Base-by-base conservation (phyloP, 768 basidiomycete genomes). In the Paxillus involutus region DNA sequence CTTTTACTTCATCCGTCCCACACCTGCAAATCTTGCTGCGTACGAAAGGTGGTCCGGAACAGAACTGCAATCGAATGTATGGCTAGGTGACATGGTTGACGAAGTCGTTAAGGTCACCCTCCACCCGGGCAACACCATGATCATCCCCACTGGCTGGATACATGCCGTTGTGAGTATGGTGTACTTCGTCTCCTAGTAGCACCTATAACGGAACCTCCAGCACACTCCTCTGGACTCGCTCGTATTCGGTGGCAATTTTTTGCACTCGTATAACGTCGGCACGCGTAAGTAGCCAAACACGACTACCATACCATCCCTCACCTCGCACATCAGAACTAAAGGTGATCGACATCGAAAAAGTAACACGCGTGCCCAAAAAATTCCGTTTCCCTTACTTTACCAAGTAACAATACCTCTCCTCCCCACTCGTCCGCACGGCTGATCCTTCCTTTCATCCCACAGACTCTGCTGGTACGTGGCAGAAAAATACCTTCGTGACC, bases 111-210 rank as follows among this genome's bases (percentile, higher is more conserved):
- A 89, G 67, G 86, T 95, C 10, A 85, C 88, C 57, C 71, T 95
- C 52, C 72, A 75, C 19, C 76, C 80, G 24, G 92, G 91, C 8
- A 91, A 93, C 60, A 94, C 91, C 4, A 90, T 94, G 88, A 91
- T 95, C 45, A 95, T 97, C 49, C 94, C 96, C 2, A 87, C 93
- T 1, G 96, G 96, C 0, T 99, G 96, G 90, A 98, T 98, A 55
- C 96, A 99, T 67, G 93, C 94, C 11, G 96, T 99, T 39, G 94
- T 96, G 68, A 68, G 89, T 73, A 45, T 47, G 4, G 36, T 45
- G 30, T 35, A 41, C 33, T 48, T 48, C 12, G 33, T 41, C 6
- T 14, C 48, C 19, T 21, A 13, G 37, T 32, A 17, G 49, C 41
- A 51, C 6, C 49, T n/a, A 53, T 57, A 44, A 59, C 36, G 21